Evolutionary conservation across 208 protist species (phyloP), one percentile per base, ranked within the genome.

Genomic region (Acanthamoeba royreba): DNA sequence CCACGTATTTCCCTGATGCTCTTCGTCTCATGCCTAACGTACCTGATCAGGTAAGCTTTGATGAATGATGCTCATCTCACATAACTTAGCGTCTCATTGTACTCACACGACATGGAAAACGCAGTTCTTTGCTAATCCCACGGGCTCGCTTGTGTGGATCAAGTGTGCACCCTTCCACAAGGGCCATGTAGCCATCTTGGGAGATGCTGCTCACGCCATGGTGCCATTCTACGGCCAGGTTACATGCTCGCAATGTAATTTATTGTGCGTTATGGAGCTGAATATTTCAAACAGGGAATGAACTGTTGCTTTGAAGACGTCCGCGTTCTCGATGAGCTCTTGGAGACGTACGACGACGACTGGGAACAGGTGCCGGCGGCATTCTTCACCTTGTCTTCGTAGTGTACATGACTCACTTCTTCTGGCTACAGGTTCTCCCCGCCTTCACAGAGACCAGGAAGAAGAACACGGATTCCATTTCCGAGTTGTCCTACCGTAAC

Each of bases 151-250:
- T 0, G 94, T 96, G 28, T 94, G 92, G 3, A 53, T 96, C 40
- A 94, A 93, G 77, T 95, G 93, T 25, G 77, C 55, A 0, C 95
- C 95, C 31, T 95, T 52, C 33, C 43, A 92, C 42, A 22, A 85
- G 40, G 66, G 28, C 9, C n/a, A 81, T 28, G 79, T 42, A 28
- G 53, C 47, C 33, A 43, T 88, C 43, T 25, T 93, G 33, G 93
- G 93, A 38, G 95, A 96, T 53, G 90, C 95, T 47, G 93, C 95
- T 0, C 95, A 96, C 42, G 95, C 95, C 22, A 96, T 96, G 19
- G 95, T 96, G 17, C 95, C 95, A 55, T 96, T 96, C 85, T 96
- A 94, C 53, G 95, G 95, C 38, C 74, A 85, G 74, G 74, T n/a
- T 85, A 47, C 1, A 31, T 19, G 25, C 13, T 25, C 19, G 19